Evolutionary conservation across 2,329 filamentous ascomycete genomes (phyloP).

Genomic region (Pseudopyrenochaeta lycopersici): DNA sequence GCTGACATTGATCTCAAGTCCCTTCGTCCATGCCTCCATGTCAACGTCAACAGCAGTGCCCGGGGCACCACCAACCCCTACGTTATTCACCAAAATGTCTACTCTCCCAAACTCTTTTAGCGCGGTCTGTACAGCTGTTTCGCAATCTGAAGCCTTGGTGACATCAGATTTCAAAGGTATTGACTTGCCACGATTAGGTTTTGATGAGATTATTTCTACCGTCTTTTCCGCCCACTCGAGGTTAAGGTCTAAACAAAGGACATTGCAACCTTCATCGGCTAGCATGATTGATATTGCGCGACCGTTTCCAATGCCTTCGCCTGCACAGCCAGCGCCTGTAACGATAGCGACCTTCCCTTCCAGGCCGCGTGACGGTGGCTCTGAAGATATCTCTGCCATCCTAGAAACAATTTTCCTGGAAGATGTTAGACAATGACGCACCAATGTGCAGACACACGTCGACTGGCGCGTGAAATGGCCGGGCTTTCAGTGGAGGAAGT

Average conservation of each 20-base stretch:
- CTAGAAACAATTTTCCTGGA: too few relatives aligned
- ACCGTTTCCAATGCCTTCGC: conserved; percentile 69
- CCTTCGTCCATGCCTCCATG: conserved; percentile 65
- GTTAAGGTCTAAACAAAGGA: conserved; percentile 67
- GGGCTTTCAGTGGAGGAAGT: neutral
- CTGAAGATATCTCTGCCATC: conserved; percentile 26
- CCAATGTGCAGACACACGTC: neutral
- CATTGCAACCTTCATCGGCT: conserved; percentile 65
- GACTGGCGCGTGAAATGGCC: neutral
- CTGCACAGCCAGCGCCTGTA: conserved; percentile 66
- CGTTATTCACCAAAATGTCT: conserved; percentile 72
- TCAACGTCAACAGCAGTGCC: conserved; percentile 70
- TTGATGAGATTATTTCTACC: conserved; percentile 59
- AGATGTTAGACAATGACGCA: too few relatives aligned
- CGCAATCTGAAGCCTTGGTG: conserved; percentile 63
- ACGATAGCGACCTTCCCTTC: conserved; percentile 62
- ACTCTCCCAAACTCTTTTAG: conserved; percentile 63
- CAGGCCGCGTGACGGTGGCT: conserved; percentile 52
- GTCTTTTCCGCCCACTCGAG: conserved; percentile 62
- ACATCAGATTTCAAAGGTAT: conserved; percentile 63
- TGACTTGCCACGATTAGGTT: conserved; percentile 49
- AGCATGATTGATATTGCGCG: conserved; percentile 67
- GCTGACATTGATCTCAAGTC: conserved; percentile 69
- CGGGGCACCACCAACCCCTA: conserved; percentile 67
- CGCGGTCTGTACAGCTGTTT: conserved; percentile 52